Base-by-base conservation (phyloP, 768 basidiomycete species). In the Trametes coccinea region DNA sequence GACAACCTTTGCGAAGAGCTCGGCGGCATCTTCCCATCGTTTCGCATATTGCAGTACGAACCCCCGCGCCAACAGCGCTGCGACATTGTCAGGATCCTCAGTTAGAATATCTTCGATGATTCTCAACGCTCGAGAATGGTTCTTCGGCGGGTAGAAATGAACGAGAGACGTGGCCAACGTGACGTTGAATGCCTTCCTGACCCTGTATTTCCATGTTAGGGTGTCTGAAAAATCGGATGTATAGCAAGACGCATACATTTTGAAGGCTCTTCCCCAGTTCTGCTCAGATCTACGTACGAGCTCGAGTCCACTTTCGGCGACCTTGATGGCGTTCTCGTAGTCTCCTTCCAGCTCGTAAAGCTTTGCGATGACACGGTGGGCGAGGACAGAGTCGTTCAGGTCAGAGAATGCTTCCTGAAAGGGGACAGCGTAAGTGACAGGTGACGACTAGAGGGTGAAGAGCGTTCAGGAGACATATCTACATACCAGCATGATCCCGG, bases 61-160 rank as follows among this genome's bases (percentile, higher is more conserved):
- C 0, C 86, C 96, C 48, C 84, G 83, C 14, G 86, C 86, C 75
- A 95, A 86, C 45, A 96, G 78, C 30, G 85, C 86, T 11, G 80
- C 72, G 8, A 84, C 75, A 66, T 93, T 88, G 53, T 82, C 68
- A 0, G 90, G 84, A 41, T 88, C 84, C 37, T 80, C 74, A 2
- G 76, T 66, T 0, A 98, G 82, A 14, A 96, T 80, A 4, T 87
- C 84, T 34, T 90, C 84, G 22, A 98, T 78, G 9, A 97, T 80
- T 16, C 81, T 76, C 29, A 88, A 76, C 1, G 97, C 96, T 53
- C 88, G 85, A 10, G 77, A 66, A 70, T 98, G 96, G 67, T 98
- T 89, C 67, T 95, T 95, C 0, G 96, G 96, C 31, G 95, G 87
- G 72, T 85, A 92, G 51, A 90, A 79, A 69, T 97, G 89, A 3